Conservation (phyloP, 2,329 filamentous ascomycete genomes). For the Aulographum hederae region DNA sequence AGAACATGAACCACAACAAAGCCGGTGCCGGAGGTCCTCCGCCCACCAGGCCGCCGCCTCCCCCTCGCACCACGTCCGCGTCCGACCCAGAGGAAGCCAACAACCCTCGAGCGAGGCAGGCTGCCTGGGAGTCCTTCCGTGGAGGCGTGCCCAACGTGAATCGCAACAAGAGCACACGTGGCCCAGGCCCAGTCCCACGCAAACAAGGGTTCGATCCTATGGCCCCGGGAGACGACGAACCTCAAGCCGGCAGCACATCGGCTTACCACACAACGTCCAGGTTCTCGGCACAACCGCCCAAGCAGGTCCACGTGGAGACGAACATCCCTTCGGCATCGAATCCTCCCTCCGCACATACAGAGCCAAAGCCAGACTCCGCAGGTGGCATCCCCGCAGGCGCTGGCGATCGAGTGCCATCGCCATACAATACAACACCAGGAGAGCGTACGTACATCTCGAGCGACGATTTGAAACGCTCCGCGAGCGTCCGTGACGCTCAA, state of each 20-base stretch:
- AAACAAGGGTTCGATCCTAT: constrained; percentile 5
- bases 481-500: constrained; percentile 33
- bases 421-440: constrained; percentile 34
- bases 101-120: too few species aligned
- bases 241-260: constrained; percentile 2
- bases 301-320: constrained; percentile 10
- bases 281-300: constrained; percentile 12
- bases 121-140: too few species aligned
- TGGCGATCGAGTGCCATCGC: constrained; percentile 29
- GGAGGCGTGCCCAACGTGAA: too few species aligned
- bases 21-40: too few species aligned
- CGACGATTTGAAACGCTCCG: constrained; percentile 31
- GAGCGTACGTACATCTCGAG: constrained; percentile 38
- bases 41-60: too few species aligned
- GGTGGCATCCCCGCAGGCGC: constrained; percentile 25
- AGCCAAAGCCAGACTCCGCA: neutral
- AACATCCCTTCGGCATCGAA: constrained; percentile 21
- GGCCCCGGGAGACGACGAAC: constrained; percentile 2
- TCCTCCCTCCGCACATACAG: constrained; percentile 14
- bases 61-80: too few species aligned
- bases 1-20: constrained; percentile 29
- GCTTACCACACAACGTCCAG: constrained; percentile 1
- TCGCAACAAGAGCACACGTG: too few species aligned
- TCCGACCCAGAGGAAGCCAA: too few species aligned
- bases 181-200: too few species aligned